Base-by-base conservation (phyloP, 495 filamentous ascomycete species). In the Neurospora africana region DNA sequence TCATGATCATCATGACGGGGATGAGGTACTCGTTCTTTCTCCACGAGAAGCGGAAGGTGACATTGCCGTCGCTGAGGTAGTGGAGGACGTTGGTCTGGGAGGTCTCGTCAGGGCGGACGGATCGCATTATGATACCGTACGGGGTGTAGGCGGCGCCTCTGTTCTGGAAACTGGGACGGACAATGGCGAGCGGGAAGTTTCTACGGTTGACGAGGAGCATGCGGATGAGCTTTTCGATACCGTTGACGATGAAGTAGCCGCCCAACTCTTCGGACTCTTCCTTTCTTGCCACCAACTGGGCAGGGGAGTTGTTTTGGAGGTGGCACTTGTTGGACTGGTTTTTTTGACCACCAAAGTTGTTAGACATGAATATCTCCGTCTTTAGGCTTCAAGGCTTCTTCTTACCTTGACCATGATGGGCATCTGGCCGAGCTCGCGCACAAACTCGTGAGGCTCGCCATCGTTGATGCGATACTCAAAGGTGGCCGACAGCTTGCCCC, bases 41-140 rank as follows among this genome's bases (percentile, higher is more conserved):
- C 95, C 95, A 99, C 2, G 95, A 97, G 82, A 99, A 98, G 44
- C 95, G 88, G 84, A 99, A 97, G 3, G 92, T 97, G 72, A 98
- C 89, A 80, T 97, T 98, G 74, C 95, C 95, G 81, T 98, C 95
- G 73, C 86, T 91, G 67, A 98, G 89, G 82, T 98, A 99, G 81
- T 99, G 95, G 33, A 99, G 86, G 33, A 97, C 93, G 76, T 98
- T 98, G 13, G 95, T 98, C 79, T 98, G 95, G 17, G 95, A 97
- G 21, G 94, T 97, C 82, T 99, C 94, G 78, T 99, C 95, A 11
- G 93, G 95, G 53, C 95, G 89, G 37, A 97, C 93, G 15, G 91
- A 96, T 81, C 95, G 90, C 73, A 97, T 90, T 75, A 97, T 91
- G 43, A 98, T 90, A 85, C 93, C 95, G 76, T 88, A 95, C 72